Conservation (phyloP, 2,329 filamentous ascomycete genomes). For the Cadophora luteo-olivacea region DNA sequence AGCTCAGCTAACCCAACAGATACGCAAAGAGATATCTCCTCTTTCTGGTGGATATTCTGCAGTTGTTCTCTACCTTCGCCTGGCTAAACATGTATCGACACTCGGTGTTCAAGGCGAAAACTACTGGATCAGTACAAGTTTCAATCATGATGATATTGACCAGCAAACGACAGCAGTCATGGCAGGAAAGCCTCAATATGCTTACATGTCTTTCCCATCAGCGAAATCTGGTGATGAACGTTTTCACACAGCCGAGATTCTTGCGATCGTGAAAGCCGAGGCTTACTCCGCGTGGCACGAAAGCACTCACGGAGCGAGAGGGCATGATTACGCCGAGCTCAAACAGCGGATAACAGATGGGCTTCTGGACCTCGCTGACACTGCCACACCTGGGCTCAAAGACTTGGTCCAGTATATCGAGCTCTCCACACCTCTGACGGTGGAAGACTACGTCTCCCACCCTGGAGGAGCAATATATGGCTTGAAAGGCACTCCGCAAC, state of each 20-base stretch:
- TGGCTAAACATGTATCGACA: not conserved
- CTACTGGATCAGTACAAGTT: not conserved
- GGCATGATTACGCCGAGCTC: not conserved
- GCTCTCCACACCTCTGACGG: not conserved
- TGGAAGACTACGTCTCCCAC: conserved; percentile 3
- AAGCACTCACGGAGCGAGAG: not conserved
- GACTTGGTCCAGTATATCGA: not conserved
- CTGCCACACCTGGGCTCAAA: not conserved
- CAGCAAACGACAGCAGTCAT: not conserved
- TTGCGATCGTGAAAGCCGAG: not conserved
- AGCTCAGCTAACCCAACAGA: not conserved
- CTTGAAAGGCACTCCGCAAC: not conserved
- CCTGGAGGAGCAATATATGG: conserved; percentile 3
- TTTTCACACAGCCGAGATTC: not conserved
- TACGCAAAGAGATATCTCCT: not conserved
- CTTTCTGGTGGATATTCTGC: conserved; percentile 2
- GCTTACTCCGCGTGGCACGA: not conserved
- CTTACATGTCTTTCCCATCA: conserved; percentile 17
- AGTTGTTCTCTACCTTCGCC: not conserved
- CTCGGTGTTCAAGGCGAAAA: not conserved
- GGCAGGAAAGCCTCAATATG: conserved; percentile 7
- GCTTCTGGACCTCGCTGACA: not conserved
- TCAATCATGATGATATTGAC: not conserved
- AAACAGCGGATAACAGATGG: not conserved
- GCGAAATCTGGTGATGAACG: not conserved